A percentile compares a stretch with the other conserved stretches of the same genome.
Evolutionary conservation across 177 flowering plant genomes (phyloP).

Genomic region (Vitis hybrid): DNA sequence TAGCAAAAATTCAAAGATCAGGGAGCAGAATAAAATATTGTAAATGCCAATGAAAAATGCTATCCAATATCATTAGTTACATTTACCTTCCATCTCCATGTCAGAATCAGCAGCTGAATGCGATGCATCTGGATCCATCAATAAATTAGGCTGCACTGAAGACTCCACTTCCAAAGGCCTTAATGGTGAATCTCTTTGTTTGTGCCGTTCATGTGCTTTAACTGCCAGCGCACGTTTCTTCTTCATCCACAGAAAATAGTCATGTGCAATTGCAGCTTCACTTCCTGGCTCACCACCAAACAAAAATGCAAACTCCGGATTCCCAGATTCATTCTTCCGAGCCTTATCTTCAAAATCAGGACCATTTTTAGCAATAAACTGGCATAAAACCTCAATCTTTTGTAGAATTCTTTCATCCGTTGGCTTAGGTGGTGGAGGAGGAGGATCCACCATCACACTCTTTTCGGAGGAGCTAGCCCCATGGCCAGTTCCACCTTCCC

Average conservation of each 20-base stretch:
- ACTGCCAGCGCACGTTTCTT: constrained; percentile 28
- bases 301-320: constrained; percentile 51
- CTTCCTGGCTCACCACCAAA: constrained; percentile 64
- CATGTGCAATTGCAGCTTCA: constrained; percentile 51
- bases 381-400: constrained; percentile 47
- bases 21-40: neutral
- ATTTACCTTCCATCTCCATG: constrained; percentile 94
- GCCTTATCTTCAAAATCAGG: constrained; percentile 43
- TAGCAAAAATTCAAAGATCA: neutral
- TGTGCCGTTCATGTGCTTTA: constrained; percentile 10
- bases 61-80: neutral
- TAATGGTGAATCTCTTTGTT: constrained; percentile 8
- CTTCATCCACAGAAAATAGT: constrained; percentile 53
- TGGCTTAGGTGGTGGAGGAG: constrained; percentile 47
- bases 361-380: constrained; percentile 52
- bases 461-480: constrained; percentile 9
- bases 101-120: constrained; percentile 66
- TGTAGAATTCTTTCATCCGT: constrained; percentile 32
- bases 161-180: constrained; percentile 22
- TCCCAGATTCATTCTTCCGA: constrained; percentile 34
- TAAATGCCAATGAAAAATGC: neutral
- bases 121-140: constrained; percentile 20
- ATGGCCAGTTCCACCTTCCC: constrained; percentile 16
- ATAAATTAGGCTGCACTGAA: constrained; percentile 15
- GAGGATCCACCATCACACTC: constrained; percentile 19